Evolutionary conservation across 2,329 filamentous ascomycete genomes (phyloP).

Genomic region (Escovopsis sp.): DNA sequence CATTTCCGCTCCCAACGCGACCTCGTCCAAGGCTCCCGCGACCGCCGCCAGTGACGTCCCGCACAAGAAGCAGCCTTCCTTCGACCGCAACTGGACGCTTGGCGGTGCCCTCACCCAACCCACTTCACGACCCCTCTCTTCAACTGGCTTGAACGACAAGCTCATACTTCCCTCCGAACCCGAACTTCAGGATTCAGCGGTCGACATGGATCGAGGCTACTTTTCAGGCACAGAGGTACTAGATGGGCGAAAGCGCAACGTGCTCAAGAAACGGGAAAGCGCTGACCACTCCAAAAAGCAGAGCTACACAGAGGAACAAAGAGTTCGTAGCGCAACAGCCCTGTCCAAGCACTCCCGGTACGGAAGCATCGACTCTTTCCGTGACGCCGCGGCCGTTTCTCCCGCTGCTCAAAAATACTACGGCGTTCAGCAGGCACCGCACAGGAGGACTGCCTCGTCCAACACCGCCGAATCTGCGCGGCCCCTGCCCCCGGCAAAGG

Average conservation of each 20-base stretch:
- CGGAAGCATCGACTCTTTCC: constrained; percentile 62
- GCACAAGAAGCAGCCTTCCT: constrained; percentile 54
- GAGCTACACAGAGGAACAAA: constrained; percentile 64
- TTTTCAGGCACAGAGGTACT: constrained; percentile 79
- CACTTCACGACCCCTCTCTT: constrained; percentile 34
- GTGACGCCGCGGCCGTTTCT: constrained; percentile 44
- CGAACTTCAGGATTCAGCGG: constrained; percentile 31
- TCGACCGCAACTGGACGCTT: constrained; percentile 57
- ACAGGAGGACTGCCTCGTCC: constrained; percentile 48
- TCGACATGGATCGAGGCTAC: constrained; percentile 74
- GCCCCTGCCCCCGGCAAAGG: constrained; percentile 37
- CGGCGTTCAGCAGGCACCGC: constrained; percentile 31
- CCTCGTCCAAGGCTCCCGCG: constrained; percentile 26
- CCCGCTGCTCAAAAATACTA: constrained; percentile 57
- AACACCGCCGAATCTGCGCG: constrained; percentile 40
- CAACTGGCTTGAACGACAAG: constrained; percentile 34
- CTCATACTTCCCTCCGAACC: constrained; percentile 21
- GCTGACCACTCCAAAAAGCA: constrained; percentile 51
- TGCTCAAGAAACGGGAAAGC: constrained; percentile 66
- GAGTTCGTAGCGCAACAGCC: constrained; percentile 48
- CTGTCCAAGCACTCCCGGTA: constrained; percentile 63
- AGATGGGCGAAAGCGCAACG: constrained; percentile 60
- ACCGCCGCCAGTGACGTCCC: constrained; percentile 24
- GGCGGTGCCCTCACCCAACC: constrained; percentile 32
- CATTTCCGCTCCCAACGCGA: constrained; percentile 9